Conservation (phyloP, 768 basidiomycete species). For the Phanerochaete sordida region DNA sequence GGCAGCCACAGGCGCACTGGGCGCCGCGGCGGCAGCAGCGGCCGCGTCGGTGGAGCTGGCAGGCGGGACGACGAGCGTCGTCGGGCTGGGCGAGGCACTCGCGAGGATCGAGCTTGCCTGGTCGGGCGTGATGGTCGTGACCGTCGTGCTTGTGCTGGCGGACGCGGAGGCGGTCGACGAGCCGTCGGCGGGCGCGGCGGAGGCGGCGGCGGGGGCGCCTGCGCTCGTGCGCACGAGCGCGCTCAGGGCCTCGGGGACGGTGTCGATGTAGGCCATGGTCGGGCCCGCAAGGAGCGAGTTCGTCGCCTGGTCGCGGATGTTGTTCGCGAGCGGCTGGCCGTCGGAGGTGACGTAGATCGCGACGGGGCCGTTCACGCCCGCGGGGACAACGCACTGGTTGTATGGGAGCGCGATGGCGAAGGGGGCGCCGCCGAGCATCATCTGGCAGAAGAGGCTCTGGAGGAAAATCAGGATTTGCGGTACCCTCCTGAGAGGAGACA, state of each 20-base stretch:
- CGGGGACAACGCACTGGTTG: conserved; percentile 59
- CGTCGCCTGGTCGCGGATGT: conserved; percentile 53
- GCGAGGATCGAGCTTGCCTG: conserved; percentile 23
- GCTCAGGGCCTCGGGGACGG: conserved; percentile 47
- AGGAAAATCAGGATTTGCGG: conserved; percentile 5
- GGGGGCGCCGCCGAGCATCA: conserved; percentile 62
- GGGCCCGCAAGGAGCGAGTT: conserved; percentile 69
- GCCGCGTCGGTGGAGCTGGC: conserved; percentile 20
- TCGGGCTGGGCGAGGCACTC: conserved; percentile 14
- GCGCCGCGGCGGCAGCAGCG: conserved; percentile 16
- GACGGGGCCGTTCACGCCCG: conserved; percentile 69
- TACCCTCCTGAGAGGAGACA: neutral
- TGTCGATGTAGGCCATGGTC: conserved; percentile 62
- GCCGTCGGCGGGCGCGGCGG: conserved; percentile 19
- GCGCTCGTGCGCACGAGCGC: conserved; percentile 35
- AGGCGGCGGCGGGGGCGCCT: conserved; percentile 17
- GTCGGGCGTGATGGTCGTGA: conserved; percentile 15
- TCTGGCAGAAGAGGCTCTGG: conserved; percentile 68
- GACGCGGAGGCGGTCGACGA: conserved; percentile 16
- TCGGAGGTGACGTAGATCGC: conserved; percentile 67
- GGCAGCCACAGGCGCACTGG: conserved; percentile 15
- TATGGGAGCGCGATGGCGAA: conserved; percentile 58
- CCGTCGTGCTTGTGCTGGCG: conserved; percentile 16
- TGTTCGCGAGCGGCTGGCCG: conserved; percentile 57
- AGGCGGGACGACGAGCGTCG: conserved; percentile 18